These are phyloP conservation scores for Silene vulgaris DNA, from an alignment of 179 eudicot species.

Conservation along the genomic window DNA sequence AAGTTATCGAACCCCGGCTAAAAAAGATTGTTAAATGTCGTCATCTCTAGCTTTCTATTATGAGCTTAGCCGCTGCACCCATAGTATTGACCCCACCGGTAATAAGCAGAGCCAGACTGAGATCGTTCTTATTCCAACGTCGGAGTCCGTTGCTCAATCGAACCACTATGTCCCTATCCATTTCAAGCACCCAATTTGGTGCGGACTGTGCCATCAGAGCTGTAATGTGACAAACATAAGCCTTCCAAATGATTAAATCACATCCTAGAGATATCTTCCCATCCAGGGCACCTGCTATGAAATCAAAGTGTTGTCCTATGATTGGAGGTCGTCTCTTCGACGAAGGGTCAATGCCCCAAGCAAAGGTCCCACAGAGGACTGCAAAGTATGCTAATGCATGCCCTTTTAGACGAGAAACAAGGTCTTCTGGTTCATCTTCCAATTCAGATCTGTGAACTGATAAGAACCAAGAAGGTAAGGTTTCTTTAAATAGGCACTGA, in stretches of 20 bases:
- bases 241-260: conserved; percentile 66
- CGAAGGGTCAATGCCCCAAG: conserved; percentile 70
- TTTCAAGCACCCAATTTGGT: conserved; percentile 73
- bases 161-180: conserved; percentile 51
- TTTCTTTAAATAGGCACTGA: conserved; percentile 73
- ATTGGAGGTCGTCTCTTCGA: conserved; percentile 52
- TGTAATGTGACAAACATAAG: conserved; percentile 62
- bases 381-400: conserved; percentile 75
- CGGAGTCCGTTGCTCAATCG: conserved; percentile 66
- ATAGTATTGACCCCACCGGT: conserved; percentile 66
- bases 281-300: conserved; percentile 72
- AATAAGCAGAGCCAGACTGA: conserved; percentile 61
- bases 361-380: conserved; percentile 58
- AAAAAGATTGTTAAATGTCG: background rate
- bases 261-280: conserved; percentile 89
- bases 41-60: conserved; percentile 43
- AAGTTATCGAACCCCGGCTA: background rate
- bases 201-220: conserved; percentile 64
- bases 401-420: conserved; percentile 57
- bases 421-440: conserved; percentile 38
- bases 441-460: conserved; percentile 50
- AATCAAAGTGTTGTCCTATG: conserved; percentile 65
- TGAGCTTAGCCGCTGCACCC: conserved; percentile 71
- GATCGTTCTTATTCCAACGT: conserved; percentile 65
- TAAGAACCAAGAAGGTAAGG: conserved; percentile 92